Evolutionary conservation across 1,284 basidiomycete genomes (phyloP), one percentile per base, ranked within the genome.

Genomic region (Salmacisia buchloeana): DNA sequence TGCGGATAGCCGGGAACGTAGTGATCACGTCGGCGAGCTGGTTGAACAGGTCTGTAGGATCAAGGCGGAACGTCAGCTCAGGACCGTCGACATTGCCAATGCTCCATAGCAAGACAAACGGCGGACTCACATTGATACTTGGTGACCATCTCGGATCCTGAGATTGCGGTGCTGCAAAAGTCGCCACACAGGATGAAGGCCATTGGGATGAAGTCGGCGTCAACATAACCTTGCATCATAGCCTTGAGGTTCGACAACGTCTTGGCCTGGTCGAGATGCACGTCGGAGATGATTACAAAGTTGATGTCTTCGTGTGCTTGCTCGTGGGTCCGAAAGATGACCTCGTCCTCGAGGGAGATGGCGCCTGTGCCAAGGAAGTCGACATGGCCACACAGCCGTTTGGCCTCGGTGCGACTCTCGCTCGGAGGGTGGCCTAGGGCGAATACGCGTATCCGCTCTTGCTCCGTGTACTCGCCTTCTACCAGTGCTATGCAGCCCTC

Each of bases 401-500:
- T 57, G n/a, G 73, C 75, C 7, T 63, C 64, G 9, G 65, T 67
- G 15, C 76, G 64, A 0, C 66, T 62, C 58, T 79, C 77, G 59
- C 68, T 70, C 1, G 96, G 96, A 1, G 96, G 96, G 81, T 98
- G 94, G 1, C 96, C 94, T 69, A 99, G 89, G 7, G 94, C 96
- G 69, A 92, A 86, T 6, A 97, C 92, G 64, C 89, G 85, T 61
- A 99, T 84, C 0, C 86, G 89, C 58, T 89, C 90, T 33, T 97
- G 91, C 65, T 92, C 87, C 0, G 91, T 97, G 78, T 97, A 99
- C 75, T 94, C 91, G 35, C 96, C 96, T 81, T 98, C 96, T 0
- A 97, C 87, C 9, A 99, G 85, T 1, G 93, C 91, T 81, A 97
- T 89, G 65, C 89, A 92, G 0, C 96, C 96, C 80, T 98, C 94